Percentiles rank a stretch among this genome's conserved stretches.
These are phyloP conservation scores for Echria macrotheca DNA, from an alignment of 495 filamentous ascomycete genomes.

Conservation along the genomic window DNA sequence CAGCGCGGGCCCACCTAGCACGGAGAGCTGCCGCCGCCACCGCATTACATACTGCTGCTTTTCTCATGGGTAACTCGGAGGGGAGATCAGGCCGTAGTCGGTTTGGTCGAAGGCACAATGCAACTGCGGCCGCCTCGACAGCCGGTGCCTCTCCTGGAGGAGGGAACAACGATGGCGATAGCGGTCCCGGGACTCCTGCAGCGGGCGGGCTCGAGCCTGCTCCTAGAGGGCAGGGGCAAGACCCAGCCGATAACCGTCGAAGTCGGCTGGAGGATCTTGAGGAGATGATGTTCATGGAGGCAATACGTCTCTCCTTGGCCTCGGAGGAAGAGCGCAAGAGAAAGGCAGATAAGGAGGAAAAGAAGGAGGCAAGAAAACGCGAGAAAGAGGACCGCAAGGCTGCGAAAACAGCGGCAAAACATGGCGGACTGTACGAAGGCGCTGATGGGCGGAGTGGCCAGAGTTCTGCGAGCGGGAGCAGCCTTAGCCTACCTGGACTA, in stretches of 20 bases:
- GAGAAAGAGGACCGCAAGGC: constrained; percentile 81
- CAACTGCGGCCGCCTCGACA: constrained; percentile 28
- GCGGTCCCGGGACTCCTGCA: constrained; percentile 22
- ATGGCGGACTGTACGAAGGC: constrained; percentile 41
- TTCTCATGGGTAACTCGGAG: constrained; percentile 68
- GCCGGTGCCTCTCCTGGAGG: constrained; percentile 24
- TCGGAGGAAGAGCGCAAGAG: constrained; percentile 84
- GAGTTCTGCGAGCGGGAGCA: constrained; percentile 48
- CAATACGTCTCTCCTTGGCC: constrained; percentile 79
- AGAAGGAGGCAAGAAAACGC: constrained; percentile 62
- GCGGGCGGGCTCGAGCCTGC: constrained; percentile 21
- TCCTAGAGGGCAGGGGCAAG: constrained; percentile 3
- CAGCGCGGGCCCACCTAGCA: constrained; percentile 76
- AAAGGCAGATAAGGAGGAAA: constrained; percentile 70
- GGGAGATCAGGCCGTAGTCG: constrained; percentile 40
- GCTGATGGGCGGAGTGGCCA: constrained; percentile 27
- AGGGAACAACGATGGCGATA: constrained; percentile 24
- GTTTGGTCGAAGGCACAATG: constrained; percentile 45
- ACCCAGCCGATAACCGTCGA: constrained; percentile 43
- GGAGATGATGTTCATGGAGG: constrained; percentile 98
- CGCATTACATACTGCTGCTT: constrained; percentile 90
- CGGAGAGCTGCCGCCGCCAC: constrained; percentile 89
- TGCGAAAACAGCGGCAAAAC: constrained; percentile 59
- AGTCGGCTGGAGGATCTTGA: constrained; percentile 81
- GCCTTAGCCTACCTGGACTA: constrained; percentile 41